Base-by-base conservation (phyloP, 2,329 filamentous ascomycete genomes). In the Fusarium tjaetaba region DNA sequence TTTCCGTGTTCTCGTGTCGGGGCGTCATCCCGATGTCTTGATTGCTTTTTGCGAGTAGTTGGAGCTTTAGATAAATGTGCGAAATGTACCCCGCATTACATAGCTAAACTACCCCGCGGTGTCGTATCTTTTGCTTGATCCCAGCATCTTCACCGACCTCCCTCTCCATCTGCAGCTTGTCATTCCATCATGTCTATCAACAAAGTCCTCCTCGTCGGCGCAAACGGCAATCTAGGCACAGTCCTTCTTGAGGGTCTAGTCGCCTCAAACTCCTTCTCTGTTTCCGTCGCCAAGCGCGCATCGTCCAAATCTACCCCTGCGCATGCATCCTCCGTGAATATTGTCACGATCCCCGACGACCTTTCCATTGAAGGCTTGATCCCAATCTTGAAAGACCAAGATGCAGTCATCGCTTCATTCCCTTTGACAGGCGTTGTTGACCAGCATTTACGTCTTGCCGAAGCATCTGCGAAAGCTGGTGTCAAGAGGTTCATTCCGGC, bases 401-500 rank as follows among this genome's bases (percentile, higher is more conserved):
- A 92, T 74, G 90, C 88, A 16, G 84, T 91, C 26, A 78, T 92
- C 43, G 79, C 80, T 13, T 79, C 80, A 1, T 78, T 83, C 42
- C 80, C 79, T 2, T 74, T 82, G 2, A 39, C 71, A 83, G n/a
- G 82, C 86, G 82, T 88, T 14, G 82, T 91, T 45, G 82, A 83
- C 36, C 78, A 80, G 61, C 81, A 83, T 57, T 68, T 83, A 11
- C 80, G 87, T 13, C 83, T 92, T 61, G 86, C 89, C 49, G 86
- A 91, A 57, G 90, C 90, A 1, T 86, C 89, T 30, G 84, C 88
- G 45, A 84, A 84, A 11, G 90, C 89, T 9, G 89, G 90, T 28
- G 89, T 92, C 5, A 85, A 88, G 72, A 85, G 89, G 32, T 91
- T 90, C 81, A 84, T 92, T 45, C 89, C 90, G 5, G 87, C 88